A percentile compares a stretch with the other conserved stretches of the same genome.
phyloP scores from a whole-genome alignment of 345 rosid species.

The Toxicodendron radicans region DNA sequence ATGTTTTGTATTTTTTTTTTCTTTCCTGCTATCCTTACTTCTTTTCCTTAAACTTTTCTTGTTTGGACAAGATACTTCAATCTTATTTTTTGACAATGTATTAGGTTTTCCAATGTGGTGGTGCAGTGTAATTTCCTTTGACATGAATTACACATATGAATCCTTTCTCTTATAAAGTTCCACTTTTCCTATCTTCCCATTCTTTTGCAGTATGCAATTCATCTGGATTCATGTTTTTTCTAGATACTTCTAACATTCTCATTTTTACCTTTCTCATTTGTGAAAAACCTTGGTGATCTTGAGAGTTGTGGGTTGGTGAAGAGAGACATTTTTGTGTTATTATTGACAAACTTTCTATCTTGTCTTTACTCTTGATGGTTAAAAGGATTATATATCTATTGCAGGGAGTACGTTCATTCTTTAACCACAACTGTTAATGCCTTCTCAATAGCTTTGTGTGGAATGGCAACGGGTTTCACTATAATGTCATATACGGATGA shows the following conservation, averaged over 20 bases:
- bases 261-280: conserved; percentile 2
- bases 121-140: neutral
- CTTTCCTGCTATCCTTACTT: neutral
- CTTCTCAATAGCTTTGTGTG: conserved; percentile 54
- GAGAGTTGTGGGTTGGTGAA: conserved; percentile 17
- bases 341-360: neutral
- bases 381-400: conserved; percentile 26
- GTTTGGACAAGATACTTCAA: neutral
- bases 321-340: conserved; percentile 17
- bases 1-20: neutral
- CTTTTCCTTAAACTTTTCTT: neutral
- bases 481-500: conserved; percentile 57
- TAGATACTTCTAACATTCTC: neutral
- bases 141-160: neutral
- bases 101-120: neutral
- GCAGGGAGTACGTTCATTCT: conserved; percentile 73
- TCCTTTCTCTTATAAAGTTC: neutral
- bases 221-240: neutral
- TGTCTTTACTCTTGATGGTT: conserved; percentile 18
- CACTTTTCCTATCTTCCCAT: neutral
- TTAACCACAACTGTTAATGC: conserved; percentile 45
- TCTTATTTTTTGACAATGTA: neutral
- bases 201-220: neutral
- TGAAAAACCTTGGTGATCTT: conserved; percentile 3
- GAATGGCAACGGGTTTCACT: conserved; percentile 54